Conservation (phyloP, 2,329 filamentous ascomycete species). For the Sclerotinia minor region DNA sequence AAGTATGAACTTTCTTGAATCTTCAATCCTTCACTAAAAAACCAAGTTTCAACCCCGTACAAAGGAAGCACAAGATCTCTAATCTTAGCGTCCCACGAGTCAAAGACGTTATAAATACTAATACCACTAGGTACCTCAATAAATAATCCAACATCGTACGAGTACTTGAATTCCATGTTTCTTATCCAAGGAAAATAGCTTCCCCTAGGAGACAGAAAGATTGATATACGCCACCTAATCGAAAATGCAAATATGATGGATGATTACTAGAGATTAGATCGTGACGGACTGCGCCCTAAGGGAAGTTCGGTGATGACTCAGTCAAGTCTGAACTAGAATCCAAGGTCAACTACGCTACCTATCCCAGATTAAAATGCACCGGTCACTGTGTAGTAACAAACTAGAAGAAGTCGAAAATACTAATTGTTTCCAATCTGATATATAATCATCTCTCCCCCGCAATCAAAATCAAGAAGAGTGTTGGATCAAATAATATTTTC, state of each 20-base stretch:
- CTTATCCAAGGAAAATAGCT: neutral
- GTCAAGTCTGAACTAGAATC: too few species aligned
- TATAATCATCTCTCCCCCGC: too few species aligned
- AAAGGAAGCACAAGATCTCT: neutral
- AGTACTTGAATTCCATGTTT: too few species aligned
- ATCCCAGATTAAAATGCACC: neutral
- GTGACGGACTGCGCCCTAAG: neutral
- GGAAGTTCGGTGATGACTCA: conserved; percentile 19
- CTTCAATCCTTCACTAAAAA: neutral
- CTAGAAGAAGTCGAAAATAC: neutral
- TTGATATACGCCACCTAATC: neutral
- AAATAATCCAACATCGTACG: neutral
- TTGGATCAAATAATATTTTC: neutral
- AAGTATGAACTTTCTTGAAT: neutral
- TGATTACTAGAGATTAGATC: neutral
- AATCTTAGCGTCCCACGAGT: neutral
- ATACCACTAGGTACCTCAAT: conserved; percentile 14
- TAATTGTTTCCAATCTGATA: neutral
- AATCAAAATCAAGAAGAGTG: too few species aligned
- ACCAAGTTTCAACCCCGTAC: neutral
- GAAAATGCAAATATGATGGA: neutral
- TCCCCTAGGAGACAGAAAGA: too few species aligned
- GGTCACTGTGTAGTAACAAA: neutral
- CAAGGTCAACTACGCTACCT: too few species aligned
- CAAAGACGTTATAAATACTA: neutral